Base-by-base conservation (phyloP, 2,329 filamentous ascomycete genomes). In the Fusarium sp. region DNA sequence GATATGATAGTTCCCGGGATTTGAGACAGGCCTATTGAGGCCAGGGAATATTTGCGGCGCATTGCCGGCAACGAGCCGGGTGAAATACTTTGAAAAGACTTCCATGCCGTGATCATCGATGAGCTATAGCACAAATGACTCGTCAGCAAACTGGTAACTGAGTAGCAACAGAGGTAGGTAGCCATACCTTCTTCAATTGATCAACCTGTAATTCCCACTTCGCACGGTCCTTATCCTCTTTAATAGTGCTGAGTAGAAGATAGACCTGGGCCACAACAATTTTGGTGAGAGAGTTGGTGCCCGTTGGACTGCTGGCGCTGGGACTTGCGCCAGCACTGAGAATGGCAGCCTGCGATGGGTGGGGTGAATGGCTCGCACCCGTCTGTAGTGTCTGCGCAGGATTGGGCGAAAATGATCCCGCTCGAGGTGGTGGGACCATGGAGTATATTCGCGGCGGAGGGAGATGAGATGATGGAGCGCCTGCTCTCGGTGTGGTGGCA, bases 101-200 rank as follows among this genome's bases (percentile, higher is more conserved):
- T 99, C 97, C 95, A 99, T 99, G 79, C 94, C 94, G 94, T 97
- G 91, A 77, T 95, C 94, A 89, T 97, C 91, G 84, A 98, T 92
- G 80, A 98, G 90, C 93, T 97, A 59, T 45, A 48, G 42, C 42
- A 49, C 13, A 25, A 41, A 45, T 48, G 30, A 18, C 32, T 43
- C n/a, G 67, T 79, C 51, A 78, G 69, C 50, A 62, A 58, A 43
- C 20, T n/a, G 20, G 23, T 41, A 25, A 42, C 10, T 40, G 20
- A 4, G 27, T 28, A 58, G 21, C 30, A 48, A 48, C 32, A 45
- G 30, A 23, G 30, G 21, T 63, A 25, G 30, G 25, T 63, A 43
- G 46, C 51, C 34, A 79, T 85, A 97, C 94, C 88, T 97, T 97
- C 81, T 90, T 90, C 77, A 99, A 91, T 84, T 97, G 94, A 76